Conservation (phyloP, 768 basidiomycete genomes). For the Trametes punicea region DNA sequence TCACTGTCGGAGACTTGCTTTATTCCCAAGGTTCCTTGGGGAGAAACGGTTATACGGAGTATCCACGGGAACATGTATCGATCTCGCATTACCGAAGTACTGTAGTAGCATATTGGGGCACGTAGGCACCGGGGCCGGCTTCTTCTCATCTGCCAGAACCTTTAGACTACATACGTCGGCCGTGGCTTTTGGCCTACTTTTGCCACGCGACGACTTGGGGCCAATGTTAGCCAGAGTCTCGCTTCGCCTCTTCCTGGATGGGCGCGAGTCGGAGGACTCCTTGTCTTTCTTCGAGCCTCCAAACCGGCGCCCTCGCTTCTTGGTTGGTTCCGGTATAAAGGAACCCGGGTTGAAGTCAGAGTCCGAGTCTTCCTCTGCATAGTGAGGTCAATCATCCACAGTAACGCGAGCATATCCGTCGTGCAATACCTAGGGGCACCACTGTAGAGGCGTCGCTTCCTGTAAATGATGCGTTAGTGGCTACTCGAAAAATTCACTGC, state of each 20-base stretch:
- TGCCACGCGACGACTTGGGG: background rate
- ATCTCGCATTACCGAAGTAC: constrained; percentile 24
- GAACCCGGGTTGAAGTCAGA: constrained; percentile 47
- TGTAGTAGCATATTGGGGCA: constrained; percentile 26
- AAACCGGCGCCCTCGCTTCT: constrained; percentile 28
- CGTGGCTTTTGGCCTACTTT: constrained; percentile 21
- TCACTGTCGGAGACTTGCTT: constrained; percentile 4
- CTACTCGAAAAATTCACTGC: background rate
- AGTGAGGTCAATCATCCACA: background rate
- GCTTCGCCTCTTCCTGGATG: constrained; percentile 2
- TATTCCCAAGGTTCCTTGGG: constrained; percentile 24
- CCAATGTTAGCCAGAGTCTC: background rate
- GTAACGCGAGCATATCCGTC: background rate
- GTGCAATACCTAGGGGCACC: constrained; percentile 34
- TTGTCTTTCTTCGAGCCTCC: background rate
- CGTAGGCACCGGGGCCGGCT: background rate
- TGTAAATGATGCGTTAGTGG: background rate
- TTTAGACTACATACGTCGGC: background rate
- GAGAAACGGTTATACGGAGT: background rate
- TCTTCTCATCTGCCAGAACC: background rate
- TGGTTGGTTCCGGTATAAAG: constrained; percentile 30
- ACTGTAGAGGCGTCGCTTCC: constrained; percentile 28
- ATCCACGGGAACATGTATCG: background rate
- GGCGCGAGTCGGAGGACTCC: background rate
- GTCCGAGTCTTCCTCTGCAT: constrained; percentile 37